Base-by-base conservation (phyloP, 2,329 filamentous ascomycete genomes). In the Alternaria gaisen region DNA sequence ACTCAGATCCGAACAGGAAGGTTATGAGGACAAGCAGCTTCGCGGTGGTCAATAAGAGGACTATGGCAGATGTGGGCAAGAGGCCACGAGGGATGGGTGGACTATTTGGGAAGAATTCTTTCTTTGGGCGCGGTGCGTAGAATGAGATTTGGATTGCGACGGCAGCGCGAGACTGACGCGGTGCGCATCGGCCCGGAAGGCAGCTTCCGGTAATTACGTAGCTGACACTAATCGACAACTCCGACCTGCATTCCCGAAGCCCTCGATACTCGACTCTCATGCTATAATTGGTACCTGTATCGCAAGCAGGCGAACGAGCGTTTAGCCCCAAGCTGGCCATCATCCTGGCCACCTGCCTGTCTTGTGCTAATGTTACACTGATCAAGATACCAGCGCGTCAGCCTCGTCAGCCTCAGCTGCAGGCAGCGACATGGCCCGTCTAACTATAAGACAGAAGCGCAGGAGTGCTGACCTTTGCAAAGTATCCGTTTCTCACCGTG, bases 41-140 rank as follows among this genome's bases (percentile, higher is more conserved):
- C 16, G 47, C 56, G 11, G 36, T 46, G 28, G 40, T 60, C 1
- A 56, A 46, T 11, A 53, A 53, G 22, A 53, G 48, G 5, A 16
- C 24, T 10, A 62, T 36, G n/a, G 18, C 44, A n/a, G 60, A 64
- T 24, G n/a, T 56, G 8, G 47, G 61, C 10, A 66, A 56, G 46
- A 61, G 54, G 26, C 53, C 52, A 30, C 28, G 58, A 48, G 53
- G 61, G 1, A 61, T 64, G 53, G 48, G 55, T 30, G 60, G 66
- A 1, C 20, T 65, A 2, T 53, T 69, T 34, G 65, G 57, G 6
- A 68, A 62, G 36, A 65, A 59, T 53, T 55, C 56, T n/a, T 41
- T 62, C 26, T 60, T 53, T 41, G 46, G 32, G 8, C 47, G 34
- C 16, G 58, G 30, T 36, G 41, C 46, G 18, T 60, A 44, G 41